Conservation (phyloP, 148 eudicot species). For the Cornus suecica region DNA sequence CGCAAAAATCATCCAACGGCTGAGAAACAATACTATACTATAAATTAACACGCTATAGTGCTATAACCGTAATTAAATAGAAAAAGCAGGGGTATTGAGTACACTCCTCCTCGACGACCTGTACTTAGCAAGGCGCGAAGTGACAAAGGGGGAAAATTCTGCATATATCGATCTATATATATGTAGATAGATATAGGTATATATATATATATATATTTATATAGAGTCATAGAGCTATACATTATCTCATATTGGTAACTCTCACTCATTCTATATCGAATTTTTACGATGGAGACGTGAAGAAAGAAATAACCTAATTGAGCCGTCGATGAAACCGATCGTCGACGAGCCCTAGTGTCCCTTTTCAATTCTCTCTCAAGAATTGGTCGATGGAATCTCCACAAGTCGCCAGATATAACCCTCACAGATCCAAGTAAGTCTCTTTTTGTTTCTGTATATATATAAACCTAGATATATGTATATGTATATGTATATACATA, state of each 20-base stretch:
- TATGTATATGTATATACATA: not conserved
- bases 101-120: not conserved
- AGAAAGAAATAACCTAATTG: not conserved
- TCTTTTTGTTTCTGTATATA: constrained; percentile 5
- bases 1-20: not conserved
- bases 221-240: no score
- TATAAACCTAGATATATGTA: constrained; percentile 6
- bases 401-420: constrained; percentile 31
- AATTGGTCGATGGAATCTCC: constrained; percentile 39
- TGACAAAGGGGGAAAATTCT: not conserved
- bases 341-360: constrained; percentile 5
- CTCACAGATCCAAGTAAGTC: constrained; percentile 41
- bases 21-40: not conserved
- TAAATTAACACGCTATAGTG: not conserved
- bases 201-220: no score
- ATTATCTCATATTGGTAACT: not conserved
- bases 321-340: not conserved
- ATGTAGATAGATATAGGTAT: no score
- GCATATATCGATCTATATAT: not conserved
- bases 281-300: constrained; percentile 3
- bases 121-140: not conserved
- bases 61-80: not conserved
- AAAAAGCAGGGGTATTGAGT: not conserved
- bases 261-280: not conserved
- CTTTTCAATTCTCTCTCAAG: not conserved